Conservation (phyloP, 2,329 filamentous ascomycete genomes). For the Penicillium sp. region DNA sequence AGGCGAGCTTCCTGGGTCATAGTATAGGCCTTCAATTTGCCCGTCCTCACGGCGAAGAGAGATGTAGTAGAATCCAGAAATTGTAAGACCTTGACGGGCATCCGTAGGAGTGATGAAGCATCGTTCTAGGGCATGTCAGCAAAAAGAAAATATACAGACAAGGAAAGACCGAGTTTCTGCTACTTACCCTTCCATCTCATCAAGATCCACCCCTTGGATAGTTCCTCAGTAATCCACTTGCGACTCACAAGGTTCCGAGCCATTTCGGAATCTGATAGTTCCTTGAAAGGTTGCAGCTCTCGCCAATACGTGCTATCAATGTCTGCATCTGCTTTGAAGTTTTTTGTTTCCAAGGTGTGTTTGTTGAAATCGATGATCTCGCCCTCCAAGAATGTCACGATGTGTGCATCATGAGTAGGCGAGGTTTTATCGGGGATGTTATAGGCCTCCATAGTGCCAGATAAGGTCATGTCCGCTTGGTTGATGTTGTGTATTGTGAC, state of each 20-base stretch:
- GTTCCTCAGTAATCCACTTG: constrained; percentile 44
- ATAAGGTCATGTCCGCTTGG: constrained; percentile 59
- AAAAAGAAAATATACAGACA: neutral
- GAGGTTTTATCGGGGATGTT: constrained; percentile 59
- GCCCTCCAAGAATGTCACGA: constrained; percentile 66
- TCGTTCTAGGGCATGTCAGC: constrained; percentile 38
- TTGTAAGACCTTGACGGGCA: constrained; percentile 49
- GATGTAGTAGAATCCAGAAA: constrained; percentile 53
- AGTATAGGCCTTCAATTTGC: constrained; percentile 50
- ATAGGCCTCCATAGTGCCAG: constrained; percentile 69
- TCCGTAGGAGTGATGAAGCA: constrained; percentile 51
- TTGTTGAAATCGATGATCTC: constrained; percentile 65
- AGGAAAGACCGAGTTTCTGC: neutral
- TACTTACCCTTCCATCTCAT: constrained; percentile 53
- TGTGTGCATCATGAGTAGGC: constrained; percentile 47
- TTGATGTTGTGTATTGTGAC: constrained; percentile 65
- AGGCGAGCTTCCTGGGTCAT: constrained; percentile 51
- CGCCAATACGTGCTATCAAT: constrained; percentile 52
- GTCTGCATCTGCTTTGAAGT: constrained; percentile 47
- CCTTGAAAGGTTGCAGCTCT: constrained; percentile 49
- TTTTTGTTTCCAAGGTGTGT: constrained; percentile 49
- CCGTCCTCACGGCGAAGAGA: constrained; percentile 48
- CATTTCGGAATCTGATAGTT: constrained; percentile 45
- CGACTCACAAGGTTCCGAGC: constrained; percentile 46
- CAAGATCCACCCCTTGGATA: constrained; percentile 48